Evolutionary conservation across 768 basidiomycete species (phyloP).

Genomic region (Tephrocybe sp.): DNA sequence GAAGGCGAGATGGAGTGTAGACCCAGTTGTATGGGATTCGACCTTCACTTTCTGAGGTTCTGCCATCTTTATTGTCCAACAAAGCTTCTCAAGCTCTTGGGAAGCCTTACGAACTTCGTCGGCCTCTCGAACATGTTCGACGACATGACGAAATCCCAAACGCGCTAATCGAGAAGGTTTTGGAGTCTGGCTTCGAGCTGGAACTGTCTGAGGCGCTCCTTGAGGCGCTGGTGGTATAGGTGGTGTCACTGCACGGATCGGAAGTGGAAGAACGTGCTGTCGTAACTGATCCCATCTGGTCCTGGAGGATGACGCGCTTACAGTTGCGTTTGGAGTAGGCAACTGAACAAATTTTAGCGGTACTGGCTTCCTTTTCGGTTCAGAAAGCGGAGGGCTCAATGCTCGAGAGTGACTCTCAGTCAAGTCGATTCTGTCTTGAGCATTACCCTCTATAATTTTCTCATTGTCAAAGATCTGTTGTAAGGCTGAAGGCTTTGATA

Average conservation of each 20-base stretch:
- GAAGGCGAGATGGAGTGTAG: constrained; percentile 39
- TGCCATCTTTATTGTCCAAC: constrained; percentile 47
- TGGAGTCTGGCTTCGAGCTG: constrained; percentile 33
- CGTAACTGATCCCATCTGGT: constrained; percentile 53
- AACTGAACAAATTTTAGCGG: constrained; percentile 15
- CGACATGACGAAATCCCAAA: constrained; percentile 60
- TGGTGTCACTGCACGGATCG: constrained; percentile 24
- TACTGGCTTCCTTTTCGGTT: constrained; percentile 10
- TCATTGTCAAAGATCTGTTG: constrained; percentile 9
- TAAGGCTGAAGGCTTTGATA: constrained; percentile 4
- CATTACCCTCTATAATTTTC: background rate
- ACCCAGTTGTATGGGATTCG: constrained; percentile 27
- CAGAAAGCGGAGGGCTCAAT: constrained; percentile 11
- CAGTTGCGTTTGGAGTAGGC: constrained; percentile 47
- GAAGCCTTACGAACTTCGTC: constrained; percentile 51
- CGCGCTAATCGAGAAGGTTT: constrained; percentile 50
- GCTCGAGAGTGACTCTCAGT: constrained; percentile 4
- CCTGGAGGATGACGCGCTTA: constrained; percentile 35
- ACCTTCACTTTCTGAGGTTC: constrained; percentile 30
- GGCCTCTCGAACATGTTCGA: constrained; percentile 57
- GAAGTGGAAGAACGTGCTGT: constrained; percentile 46
- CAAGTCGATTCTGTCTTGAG: background rate
- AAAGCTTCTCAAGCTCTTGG: constrained; percentile 55
- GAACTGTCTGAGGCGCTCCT: constrained; percentile 13
- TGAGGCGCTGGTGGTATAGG: constrained; percentile 22